phyloP scores from a whole-genome alignment of 1,139 yeast genomes.

The Neolecta irregularis region DNA sequence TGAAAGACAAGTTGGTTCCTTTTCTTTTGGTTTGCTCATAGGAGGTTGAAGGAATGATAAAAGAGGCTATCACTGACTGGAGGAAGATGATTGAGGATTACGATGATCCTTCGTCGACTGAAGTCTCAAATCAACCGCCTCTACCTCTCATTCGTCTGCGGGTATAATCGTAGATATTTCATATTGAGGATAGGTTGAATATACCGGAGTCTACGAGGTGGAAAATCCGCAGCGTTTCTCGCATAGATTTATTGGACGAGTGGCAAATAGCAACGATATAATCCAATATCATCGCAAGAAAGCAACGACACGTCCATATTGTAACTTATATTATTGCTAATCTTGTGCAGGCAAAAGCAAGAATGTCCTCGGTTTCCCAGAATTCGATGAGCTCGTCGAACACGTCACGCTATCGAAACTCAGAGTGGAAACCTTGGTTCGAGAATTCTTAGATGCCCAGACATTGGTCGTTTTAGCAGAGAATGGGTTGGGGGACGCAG shows the following conservation, averaged over 20 bases:
- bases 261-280: slow-evolving; percentile 80
- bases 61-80: slow-evolving; percentile 41
- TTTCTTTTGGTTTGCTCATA: too few species aligned
- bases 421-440: slow-evolving; percentile 42
- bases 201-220: slow-evolving; percentile 63
- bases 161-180: slow-evolving; percentile 22
- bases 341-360: slow-evolving; percentile 3
- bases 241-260: slow-evolving; percentile 74
- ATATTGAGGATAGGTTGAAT: slow-evolving; percentile 35
- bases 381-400: not conserved
- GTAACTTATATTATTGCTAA: not conserved
- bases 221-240: slow-evolving; percentile 85
- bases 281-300: slow-evolving; percentile 48
- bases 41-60: slow-evolving; percentile 48
- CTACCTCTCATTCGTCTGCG: slow-evolving; percentile 67
- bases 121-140: slow-evolving; percentile 33
- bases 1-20: slow-evolving; percentile 21
- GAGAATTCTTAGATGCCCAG: slow-evolving; percentile 44
- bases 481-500: slow-evolving; percentile 57
- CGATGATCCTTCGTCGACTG: too few species aligned
- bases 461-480: slow-evolving; percentile 61
- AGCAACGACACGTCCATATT: slow-evolving; percentile 9
- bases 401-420: slow-evolving; percentile 1
- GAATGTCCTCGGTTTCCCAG: not conserved
- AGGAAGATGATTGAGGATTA: slow-evolving; percentile 22